Percentiles rank a stretch among this genome's conserved stretches.
phyloP scores from a whole-genome alignment of 306 rosid genomes.

The Boehmeria nivea region DNA sequence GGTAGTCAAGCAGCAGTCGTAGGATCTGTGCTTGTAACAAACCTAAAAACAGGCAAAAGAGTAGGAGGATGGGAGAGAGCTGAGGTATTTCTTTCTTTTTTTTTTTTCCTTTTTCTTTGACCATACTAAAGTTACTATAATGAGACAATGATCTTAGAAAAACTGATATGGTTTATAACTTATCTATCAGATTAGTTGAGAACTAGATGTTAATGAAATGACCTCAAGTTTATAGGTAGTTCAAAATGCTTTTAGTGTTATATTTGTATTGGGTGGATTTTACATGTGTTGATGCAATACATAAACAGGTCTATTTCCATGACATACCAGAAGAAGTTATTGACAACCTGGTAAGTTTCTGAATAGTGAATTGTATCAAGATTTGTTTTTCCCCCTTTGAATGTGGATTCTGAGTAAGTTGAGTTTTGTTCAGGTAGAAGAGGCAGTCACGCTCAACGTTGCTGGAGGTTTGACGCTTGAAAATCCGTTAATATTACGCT shows the following conservation, averaged over 20 bases:
- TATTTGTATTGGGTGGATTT: too few relatives aligned
- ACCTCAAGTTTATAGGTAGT: too few relatives aligned
- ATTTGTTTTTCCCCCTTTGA: constrained; percentile 21
- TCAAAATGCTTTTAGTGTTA: too few relatives aligned
- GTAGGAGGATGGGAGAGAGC: constrained; percentile 76
- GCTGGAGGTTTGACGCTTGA: constrained; percentile 94
- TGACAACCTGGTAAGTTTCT: constrained; percentile 56
- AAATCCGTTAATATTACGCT: constrained; percentile 79
- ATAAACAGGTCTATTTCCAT: constrained; percentile 72
- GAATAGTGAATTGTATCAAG: constrained; percentile 1
- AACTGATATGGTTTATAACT: too few relatives aligned
- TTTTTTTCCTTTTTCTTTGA: too few relatives aligned
- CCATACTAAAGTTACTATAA: too few relatives aligned
- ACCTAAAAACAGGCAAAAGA: constrained; percentile 77
- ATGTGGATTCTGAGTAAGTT: constrained; percentile 30
- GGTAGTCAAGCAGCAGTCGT: constrained; percentile 79
- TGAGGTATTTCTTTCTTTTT: constrained; percentile 54
- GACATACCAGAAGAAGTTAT: constrained; percentile 80
- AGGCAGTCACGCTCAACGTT: constrained; percentile 62
- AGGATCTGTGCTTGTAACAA: constrained; percentile 78
- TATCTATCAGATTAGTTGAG: too few relatives aligned
- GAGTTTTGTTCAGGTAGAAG: constrained; percentile 69
- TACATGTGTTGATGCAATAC: too few relatives aligned
- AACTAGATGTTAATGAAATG: too few relatives aligned
- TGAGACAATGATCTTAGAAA: too few relatives aligned